Evolutionary conservation across 805 yeast genomes (phyloP).

Genomic region (Kodamaea kakaduensis): DNA sequence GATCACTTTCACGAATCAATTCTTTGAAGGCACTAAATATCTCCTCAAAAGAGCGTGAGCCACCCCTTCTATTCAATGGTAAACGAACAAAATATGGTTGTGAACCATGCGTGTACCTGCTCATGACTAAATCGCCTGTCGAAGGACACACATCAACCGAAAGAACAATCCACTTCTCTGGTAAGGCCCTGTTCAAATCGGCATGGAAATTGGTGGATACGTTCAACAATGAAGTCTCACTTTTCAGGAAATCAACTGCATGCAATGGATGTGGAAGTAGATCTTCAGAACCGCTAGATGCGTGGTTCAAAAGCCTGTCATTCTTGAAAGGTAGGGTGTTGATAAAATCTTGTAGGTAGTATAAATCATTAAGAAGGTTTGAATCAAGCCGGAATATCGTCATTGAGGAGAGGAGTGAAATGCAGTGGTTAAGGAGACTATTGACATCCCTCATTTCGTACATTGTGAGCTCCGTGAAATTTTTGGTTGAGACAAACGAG

Average conservation of each 20-base stretch:
- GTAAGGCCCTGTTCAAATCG: conserved; percentile 22
- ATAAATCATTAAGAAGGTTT: conserved; percentile 14
- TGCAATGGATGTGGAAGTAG: conserved; percentile 10
- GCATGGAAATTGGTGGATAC: conserved; percentile 9
- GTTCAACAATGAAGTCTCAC: neutral
- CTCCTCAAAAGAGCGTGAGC: conserved; percentile 32
- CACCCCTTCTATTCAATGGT: conserved; percentile 48
- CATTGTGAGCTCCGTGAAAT: conserved; percentile 10
- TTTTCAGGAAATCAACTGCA: neutral
- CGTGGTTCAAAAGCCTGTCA: conserved; percentile 16
- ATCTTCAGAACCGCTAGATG: conserved; percentile 10
- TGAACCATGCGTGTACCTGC: conserved; percentile 33
- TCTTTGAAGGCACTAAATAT: conserved; percentile 27
- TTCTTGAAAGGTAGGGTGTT: conserved; percentile 19
- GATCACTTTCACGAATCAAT: conserved; percentile 60
- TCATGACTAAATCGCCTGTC: conserved; percentile 55
- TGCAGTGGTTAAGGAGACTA: conserved; percentile 16
- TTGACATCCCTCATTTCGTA: conserved; percentile 16
- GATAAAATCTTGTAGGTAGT: conserved; percentile 20
- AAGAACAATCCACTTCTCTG: conserved; percentile 54
- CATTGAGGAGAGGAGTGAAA: conserved; percentile 19
- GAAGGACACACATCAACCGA: conserved; percentile 56
- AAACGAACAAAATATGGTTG: conserved; percentile 50
- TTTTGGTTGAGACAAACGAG: conserved; percentile 8
- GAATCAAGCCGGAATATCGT: conserved; percentile 16